Percentiles rank a stretch among this genome's conserved stretches.
Conservation (phyloP, 176 grass and related monocot genomes). For the Avena eriantha region DNA sequence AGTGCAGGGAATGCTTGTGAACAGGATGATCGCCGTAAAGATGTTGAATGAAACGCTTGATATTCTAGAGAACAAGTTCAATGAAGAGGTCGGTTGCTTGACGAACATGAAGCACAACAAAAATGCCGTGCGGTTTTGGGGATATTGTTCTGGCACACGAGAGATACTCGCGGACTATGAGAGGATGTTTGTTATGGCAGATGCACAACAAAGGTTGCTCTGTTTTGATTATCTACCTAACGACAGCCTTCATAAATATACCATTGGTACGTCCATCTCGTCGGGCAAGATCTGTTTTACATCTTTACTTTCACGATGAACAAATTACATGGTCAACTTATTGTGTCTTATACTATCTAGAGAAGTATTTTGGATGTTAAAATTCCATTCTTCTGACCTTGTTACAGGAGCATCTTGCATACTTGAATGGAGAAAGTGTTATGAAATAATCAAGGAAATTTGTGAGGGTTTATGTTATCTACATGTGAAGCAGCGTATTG, state of each 20-base stretch:
- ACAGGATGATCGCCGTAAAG: neutral
- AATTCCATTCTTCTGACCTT: neutral
- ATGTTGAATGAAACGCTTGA: neutral
- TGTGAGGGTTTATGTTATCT: conserved; percentile 4
- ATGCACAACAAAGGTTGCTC: neutral
- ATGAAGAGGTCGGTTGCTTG: neutral
- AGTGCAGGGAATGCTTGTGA: neutral
- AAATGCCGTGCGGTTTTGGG: neutral
- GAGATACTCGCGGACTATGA: neutral
- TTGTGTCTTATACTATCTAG: neutral
- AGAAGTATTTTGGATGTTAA: neutral
- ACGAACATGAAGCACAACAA: neutral
- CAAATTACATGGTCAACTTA: neutral
- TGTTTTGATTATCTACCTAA: neutral
- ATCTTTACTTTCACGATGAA: neutral
- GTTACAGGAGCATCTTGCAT: neutral
- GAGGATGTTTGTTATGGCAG: neutral
- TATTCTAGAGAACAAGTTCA: neutral
- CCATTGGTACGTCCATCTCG: neutral
- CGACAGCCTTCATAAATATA: neutral
- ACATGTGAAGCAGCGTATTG: neutral
- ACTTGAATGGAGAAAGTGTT: neutral
- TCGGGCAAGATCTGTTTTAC: neutral
- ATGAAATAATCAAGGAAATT: neutral
- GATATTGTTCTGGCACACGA: neutral